These are phyloP conservation scores for Ogataea minuta DNA, from an alignment of 805 yeast species.

Conservation along the genomic window DNA sequence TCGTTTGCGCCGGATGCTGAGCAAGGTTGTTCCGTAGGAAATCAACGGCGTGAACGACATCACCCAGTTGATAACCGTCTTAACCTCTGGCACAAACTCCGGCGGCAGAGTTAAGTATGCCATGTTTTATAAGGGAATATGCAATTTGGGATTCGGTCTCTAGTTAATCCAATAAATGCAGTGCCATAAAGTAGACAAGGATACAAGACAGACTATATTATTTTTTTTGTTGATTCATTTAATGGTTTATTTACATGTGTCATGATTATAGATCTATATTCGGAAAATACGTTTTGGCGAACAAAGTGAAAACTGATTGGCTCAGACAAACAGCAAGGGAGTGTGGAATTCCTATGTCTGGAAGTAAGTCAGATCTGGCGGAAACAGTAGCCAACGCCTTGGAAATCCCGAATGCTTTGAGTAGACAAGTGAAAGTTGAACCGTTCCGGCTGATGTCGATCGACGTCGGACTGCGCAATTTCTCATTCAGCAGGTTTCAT, in stretches of 20 bases:
- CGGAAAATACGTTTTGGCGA: not conserved
- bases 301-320: constrained; percentile 11
- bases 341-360: constrained; percentile 20
- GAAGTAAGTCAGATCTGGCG: constrained; percentile 15
- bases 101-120: constrained; percentile 33
- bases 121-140: constrained; percentile 15
- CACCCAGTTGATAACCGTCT: constrained; percentile 54
- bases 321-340: constrained; percentile 15
- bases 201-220: constrained; percentile 1
- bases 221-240: not conserved
- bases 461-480: constrained; percentile 37
- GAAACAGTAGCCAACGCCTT: constrained; percentile 8
- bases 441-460: constrained; percentile 28
- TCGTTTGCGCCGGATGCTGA: constrained; percentile 59
- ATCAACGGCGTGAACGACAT: constrained; percentile 81
- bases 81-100: constrained; percentile 30
- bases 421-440: not conserved
- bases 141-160: not conserved
- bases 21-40: constrained; percentile 82
- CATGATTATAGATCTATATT: constrained; percentile 3
- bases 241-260: constrained; percentile 4
- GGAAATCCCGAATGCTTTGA: constrained; percentile 6
- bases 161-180: not conserved
- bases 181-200: constrained; percentile 5
- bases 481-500: constrained; percentile 30